Conservation (phyloP, 805 yeast genomes). For the Yarrowia sp. region DNA sequence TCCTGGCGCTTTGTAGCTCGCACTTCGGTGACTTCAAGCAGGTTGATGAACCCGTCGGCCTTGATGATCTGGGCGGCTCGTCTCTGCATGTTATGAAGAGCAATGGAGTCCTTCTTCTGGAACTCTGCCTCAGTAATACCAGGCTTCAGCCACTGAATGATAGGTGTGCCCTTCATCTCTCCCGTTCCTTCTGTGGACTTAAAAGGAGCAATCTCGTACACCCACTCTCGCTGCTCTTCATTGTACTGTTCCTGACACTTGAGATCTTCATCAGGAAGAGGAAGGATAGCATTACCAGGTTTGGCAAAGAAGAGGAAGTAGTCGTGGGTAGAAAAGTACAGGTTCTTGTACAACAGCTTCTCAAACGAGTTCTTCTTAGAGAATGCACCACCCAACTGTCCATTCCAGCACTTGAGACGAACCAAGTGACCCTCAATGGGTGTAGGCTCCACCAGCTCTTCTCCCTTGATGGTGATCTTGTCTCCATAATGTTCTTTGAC, state of each 20-base stretch:
- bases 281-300: slow-evolving; percentile 67
- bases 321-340: slow-evolving; percentile 69
- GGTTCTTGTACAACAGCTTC: slow-evolving; percentile 58
- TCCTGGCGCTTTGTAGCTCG: slow-evolving; percentile 46
- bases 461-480: slow-evolving; percentile 43
- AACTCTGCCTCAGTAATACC: slow-evolving; percentile 51
- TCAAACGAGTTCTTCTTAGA: slow-evolving; percentile 44
- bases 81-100: slow-evolving; percentile 71
- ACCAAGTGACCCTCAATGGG: slow-evolving; percentile 85
- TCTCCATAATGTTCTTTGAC: slow-evolving; percentile 47
- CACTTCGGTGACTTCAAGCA: slow-evolving; percentile 58
- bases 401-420: slow-evolving; percentile 60
- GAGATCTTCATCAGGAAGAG: slow-evolving; percentile 55
- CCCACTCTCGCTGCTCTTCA: slow-evolving; percentile 44
- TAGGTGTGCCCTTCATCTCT: slow-evolving; percentile 67
- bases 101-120: slow-evolving; percentile 59
- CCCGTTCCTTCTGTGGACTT: slow-evolving; percentile 55
- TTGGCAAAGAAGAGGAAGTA: slow-evolving; percentile 65
- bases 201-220: slow-evolving; percentile 62
- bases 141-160: slow-evolving; percentile 48
- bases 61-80: slow-evolving; percentile 61
- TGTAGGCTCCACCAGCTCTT: slow-evolving; percentile 60
- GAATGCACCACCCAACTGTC: slow-evolving; percentile 45
- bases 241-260: slow-evolving; percentile 47
- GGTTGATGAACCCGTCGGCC: slow-evolving; percentile 68